These are phyloP conservation scores for Discostella stelligera DNA, from an alignment of 352 stramenopile species.

Conservation along the genomic window DNA sequence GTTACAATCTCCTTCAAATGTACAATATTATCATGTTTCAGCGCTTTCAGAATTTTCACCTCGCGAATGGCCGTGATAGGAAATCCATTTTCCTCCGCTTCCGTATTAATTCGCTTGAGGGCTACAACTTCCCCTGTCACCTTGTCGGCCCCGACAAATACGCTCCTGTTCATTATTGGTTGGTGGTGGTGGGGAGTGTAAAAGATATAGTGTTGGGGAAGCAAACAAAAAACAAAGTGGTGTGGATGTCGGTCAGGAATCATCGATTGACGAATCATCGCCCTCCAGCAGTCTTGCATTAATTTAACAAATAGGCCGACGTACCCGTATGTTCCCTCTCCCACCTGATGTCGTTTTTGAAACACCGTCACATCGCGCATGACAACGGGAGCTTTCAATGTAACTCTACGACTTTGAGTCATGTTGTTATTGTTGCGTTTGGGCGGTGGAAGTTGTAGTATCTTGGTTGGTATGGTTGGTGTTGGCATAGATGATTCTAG, in stretches of 20 bases:
- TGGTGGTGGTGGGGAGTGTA: neutral
- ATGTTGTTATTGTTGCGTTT: neutral
- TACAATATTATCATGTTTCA: conserved; percentile 95
- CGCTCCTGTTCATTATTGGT: conserved; percentile 51
- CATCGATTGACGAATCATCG: neutral
- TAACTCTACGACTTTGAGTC: conserved; percentile 11
- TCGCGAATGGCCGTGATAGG: conserved; percentile 96
- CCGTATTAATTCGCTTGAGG: conserved; percentile 98
- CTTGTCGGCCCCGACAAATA: conserved; percentile 74
- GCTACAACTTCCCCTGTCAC: conserved; percentile 88
- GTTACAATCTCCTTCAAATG: conserved; percentile 94
- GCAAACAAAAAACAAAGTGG: conserved; percentile 10
- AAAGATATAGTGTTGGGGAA: conserved; percentile 3
- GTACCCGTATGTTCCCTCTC: conserved; percentile 75
- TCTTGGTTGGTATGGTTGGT: neutral
- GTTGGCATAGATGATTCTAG: neutral
- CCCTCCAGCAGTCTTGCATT: neutral
- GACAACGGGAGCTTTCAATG: conserved; percentile 57
- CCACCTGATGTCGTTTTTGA: conserved; percentile 73
- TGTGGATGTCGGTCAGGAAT: neutral
- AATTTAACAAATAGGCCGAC: conserved; percentile 42
- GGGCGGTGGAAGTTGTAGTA: neutral
- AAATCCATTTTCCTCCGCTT: conserved; percentile 91
- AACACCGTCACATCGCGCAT: conserved; percentile 77
- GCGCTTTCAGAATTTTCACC: conserved; percentile 97